Percentiles rank a stretch among this genome's conserved stretches.
These are phyloP conservation scores for Trichoderma aggressivum DNA, from an alignment of 2,329 filamentous ascomycete species.

Conservation along the genomic window DNA sequence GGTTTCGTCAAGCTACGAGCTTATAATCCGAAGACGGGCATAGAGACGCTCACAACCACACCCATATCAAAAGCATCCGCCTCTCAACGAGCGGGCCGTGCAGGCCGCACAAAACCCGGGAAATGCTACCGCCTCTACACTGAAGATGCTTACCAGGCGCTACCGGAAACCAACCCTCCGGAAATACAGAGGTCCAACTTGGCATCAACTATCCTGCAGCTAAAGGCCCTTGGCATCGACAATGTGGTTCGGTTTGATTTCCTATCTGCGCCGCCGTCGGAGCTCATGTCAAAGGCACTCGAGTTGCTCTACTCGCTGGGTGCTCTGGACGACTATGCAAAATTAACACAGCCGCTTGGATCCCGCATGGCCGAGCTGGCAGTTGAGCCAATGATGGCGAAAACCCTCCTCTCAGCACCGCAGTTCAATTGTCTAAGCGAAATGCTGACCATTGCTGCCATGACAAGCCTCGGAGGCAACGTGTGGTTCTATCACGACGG, in stretches of 20 bases:
- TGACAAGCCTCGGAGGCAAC: constrained; percentile 81
- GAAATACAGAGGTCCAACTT: constrained; percentile 93
- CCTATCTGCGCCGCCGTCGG: constrained; percentile 77
- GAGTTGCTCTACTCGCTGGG: constrained; percentile 85
- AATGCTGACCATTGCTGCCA: constrained; percentile 87
- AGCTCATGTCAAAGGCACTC: constrained; percentile 79
- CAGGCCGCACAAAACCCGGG: constrained; percentile 81
- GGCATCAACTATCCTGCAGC: constrained; percentile 80
- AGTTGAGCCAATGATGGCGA: constrained; percentile 93
- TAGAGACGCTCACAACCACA: constrained; percentile 80
- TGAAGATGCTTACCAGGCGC: constrained; percentile 61
- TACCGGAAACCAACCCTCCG: constrained; percentile 73
- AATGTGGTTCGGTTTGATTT: constrained; percentile 92
- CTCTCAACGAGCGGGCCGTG: constrained; percentile 85
- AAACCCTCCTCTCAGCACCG: constrained; percentile 72
- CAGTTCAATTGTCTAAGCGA: constrained; percentile 78
- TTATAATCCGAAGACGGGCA: constrained; percentile 79
- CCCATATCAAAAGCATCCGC: constrained; percentile 88
- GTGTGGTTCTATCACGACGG: constrained; percentile 80
- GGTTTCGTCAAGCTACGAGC: constrained; percentile 88
- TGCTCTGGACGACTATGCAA: constrained; percentile 83
- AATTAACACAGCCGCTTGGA: constrained; percentile 85
- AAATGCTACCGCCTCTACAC: constrained; percentile 96
- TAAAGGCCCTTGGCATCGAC: constrained; percentile 93
- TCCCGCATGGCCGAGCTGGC: constrained; percentile 88